Conservation (phyloP, 2,329 filamentous ascomycete genomes). For the Aspergillus sp. region DNA sequence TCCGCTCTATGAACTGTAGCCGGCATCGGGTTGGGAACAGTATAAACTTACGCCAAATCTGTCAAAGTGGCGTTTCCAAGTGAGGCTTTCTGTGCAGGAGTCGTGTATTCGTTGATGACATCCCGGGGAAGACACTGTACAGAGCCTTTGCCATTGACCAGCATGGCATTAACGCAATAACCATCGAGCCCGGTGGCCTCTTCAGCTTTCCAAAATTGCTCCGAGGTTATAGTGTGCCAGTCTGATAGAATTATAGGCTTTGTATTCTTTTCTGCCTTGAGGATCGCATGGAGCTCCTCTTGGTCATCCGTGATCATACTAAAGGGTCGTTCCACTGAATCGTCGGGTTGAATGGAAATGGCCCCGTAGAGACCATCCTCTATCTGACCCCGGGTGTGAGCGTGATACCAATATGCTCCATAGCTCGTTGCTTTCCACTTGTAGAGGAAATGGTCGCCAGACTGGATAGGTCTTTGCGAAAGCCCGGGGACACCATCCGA, state of each 20-base stretch:
- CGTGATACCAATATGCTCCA: conserved; percentile 58
- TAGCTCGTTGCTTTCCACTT: conserved; percentile 50
- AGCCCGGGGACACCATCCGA: conserved; percentile 55
- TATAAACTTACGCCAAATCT: conserved; percentile 12
- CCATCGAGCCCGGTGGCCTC: conserved; percentile 30
- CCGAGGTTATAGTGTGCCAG: conserved; percentile 50
- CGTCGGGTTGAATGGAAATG: conserved; percentile 44
- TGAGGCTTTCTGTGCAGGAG: conserved; percentile 5
- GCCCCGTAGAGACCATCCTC: conserved; percentile 57
- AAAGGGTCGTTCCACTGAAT: conserved; percentile 43
- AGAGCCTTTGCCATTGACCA: conserved; percentile 57
- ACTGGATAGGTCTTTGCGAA: conserved; percentile 47
- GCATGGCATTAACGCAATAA: conserved; percentile 55
- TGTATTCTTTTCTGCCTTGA: conserved; percentile 43
- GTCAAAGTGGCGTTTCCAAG: conserved; percentile 12
- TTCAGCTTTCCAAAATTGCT: conserved; percentile 30
- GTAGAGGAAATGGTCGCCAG: conserved; percentile 47
- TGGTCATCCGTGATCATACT: conserved; percentile 39
- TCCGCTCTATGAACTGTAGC: neutral
- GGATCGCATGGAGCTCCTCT: conserved; percentile 39
- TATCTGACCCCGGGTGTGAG: conserved; percentile 51
- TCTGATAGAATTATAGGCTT: conserved; percentile 51
- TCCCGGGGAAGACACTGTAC: conserved; percentile 46
- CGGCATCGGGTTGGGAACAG: no score
- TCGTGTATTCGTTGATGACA: conserved; percentile 36